Conservation (phyloP, 306 rosid species). For the Abrus pulchellus region DNA sequence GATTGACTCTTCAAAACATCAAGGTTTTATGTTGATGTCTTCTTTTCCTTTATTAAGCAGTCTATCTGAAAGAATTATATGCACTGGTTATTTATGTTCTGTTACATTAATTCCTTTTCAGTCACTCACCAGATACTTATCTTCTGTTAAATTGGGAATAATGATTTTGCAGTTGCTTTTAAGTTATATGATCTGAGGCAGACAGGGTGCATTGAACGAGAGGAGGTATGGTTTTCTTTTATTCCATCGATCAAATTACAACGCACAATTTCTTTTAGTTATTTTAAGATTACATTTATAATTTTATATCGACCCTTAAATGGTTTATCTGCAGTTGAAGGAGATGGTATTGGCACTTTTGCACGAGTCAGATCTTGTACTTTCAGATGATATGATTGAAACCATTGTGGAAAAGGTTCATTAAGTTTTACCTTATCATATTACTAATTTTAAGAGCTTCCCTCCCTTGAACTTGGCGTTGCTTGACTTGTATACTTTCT, state of each 20-base stretch:
- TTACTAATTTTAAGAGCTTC: conserved; percentile 6
- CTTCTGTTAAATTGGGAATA: conserved; percentile 41
- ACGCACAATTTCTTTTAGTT: background rate
- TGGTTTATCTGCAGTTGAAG: conserved; percentile 66
- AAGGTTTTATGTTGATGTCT: background rate
- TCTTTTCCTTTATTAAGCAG: background rate
- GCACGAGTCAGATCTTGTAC: conserved; percentile 80
- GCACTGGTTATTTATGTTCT: background rate
- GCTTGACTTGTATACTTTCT: conserved; percentile 33
- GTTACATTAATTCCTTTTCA: conserved; percentile 18
- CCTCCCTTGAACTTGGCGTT: background rate
- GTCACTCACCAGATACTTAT: background rate
- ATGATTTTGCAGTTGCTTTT: conserved; percentile 84
- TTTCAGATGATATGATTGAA: conserved; percentile 81
- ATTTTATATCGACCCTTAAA: background rate
- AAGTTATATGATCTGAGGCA: conserved; percentile 83
- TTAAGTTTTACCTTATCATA: background rate
- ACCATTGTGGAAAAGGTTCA: conserved; percentile 84
- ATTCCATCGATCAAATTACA: background rate
- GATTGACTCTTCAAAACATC: conserved; percentile 36
- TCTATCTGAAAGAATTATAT: conserved; percentile 16
- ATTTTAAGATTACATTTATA: background rate
- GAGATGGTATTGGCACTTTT: conserved; percentile 92
- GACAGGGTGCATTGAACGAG: conserved; percentile 83
- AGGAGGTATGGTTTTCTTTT: conserved; percentile 66